Evolutionary conservation across 2,329 filamentous ascomycete genomes (phyloP), one percentile per base, ranked within the genome.

Genomic region (Colletotrichum lini): DNA sequence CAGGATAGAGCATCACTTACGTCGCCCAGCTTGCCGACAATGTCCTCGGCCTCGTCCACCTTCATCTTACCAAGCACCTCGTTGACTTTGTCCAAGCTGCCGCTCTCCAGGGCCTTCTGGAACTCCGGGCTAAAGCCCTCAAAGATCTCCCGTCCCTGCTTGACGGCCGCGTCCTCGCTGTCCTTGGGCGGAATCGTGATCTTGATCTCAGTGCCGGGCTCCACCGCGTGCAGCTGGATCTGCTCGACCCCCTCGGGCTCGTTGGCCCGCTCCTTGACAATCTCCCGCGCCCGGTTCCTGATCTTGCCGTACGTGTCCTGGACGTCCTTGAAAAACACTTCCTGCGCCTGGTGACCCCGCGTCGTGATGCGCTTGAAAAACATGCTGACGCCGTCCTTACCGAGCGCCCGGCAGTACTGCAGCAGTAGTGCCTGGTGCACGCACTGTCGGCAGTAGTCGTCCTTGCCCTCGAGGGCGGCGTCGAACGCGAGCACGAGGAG

Each of bases 361-460:
- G 93, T 97, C 26, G 93, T 96, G 80, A 99, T 95, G 69, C 96
- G 93, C 84, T 96, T 97, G 89, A 99, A 99, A 87, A 99, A 99
- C 40, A 98, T 84, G 7, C 90, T 89, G 10, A 98, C 95, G 26
- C 96, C 96, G 77, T 98, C 94, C 74, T 90, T 91, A 72, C 96
- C 95, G 8, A 99, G 87, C 52, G 94, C 92, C 12, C 96, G 91
- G 83, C 96, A 99, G 85, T 99, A 99, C 81, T 99, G 96, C 50
- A 99, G 84, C 15, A 99, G 87, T 18, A 98, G 87, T 3, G 93
- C 96, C 80, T 98, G 95, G 82, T 99, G 96, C 26, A 99, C 95
- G 82, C 92, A 98, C 80, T 96, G 94, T 58, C 92, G 90, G 4
- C 94, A 91, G 75, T 92, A 90, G n/a, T 94, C 92, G 66, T 92